A percentile compares a stretch with the other conserved stretches of the same genome.
Conservation (phyloP, 805 yeast species). For the Metschnikowia aberdeeniae region DNA sequence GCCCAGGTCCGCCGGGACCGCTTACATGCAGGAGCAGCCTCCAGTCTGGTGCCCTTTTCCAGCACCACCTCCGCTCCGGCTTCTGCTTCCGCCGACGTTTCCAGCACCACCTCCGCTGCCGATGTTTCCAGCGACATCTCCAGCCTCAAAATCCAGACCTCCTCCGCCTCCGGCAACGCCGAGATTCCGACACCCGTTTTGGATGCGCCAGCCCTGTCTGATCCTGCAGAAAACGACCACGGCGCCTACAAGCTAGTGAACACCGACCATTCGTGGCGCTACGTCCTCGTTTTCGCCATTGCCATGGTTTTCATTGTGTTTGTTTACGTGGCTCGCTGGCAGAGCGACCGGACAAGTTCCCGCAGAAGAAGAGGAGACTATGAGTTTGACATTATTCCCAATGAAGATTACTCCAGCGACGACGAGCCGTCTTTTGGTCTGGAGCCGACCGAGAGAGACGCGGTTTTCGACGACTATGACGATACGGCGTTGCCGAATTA, state of each 20-base stretch:
- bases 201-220: conserved; percentile 19
- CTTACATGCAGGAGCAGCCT: conserved; percentile 9
- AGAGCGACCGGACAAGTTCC: conserved; percentile 37
- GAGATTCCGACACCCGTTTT: background rate
- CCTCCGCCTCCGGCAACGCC: conserved; percentile 4
- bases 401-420: conserved; percentile 49
- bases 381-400: conserved; percentile 75
- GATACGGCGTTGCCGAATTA: conserved; percentile 35
- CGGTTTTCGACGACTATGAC: conserved; percentile 39
- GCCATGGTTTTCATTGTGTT: conserved; percentile 49
- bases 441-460: conserved; percentile 34
- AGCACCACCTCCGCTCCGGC: too few species aligned
- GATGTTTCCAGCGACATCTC: too few species aligned
- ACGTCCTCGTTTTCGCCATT: conserved; percentile 55
- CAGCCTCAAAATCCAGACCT: background rate
- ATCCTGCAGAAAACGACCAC: conserved; percentile 19
- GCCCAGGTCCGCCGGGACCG: conserved; percentile 33
- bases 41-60: background rate
- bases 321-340: conserved; percentile 44
- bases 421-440: conserved; percentile 34
- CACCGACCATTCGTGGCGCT: conserved; percentile 51
- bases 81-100: too few species aligned
- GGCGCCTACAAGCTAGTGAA: conserved; percentile 35
- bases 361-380: conserved; percentile 61
- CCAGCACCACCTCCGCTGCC: too few species aligned